phyloP scores from a whole-genome alignment of 73 alveolate genomes.

The Durusdinium trenchii region DNA sequence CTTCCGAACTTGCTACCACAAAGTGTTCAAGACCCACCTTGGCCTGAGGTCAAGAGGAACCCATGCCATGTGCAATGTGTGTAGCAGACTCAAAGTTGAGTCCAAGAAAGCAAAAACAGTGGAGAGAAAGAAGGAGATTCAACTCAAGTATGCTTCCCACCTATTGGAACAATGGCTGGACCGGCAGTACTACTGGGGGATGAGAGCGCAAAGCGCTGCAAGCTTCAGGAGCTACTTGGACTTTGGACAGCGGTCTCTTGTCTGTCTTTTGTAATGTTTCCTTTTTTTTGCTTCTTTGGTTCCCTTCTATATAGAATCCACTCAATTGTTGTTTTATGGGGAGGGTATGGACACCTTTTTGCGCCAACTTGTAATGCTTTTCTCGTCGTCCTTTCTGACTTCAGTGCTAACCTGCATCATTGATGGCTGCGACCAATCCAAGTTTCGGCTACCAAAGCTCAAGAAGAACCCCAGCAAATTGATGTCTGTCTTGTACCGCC shows the following conservation, averaged over 20 bases:
- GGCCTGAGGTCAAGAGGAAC: not conserved
- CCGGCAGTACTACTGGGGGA: not conserved
- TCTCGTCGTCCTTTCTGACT: not conserved
- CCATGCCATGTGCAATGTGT: not conserved
- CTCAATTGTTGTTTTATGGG: too few relatives aligned
- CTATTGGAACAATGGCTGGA: not conserved
- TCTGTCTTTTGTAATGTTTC: too few relatives aligned
- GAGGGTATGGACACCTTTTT: too few relatives aligned
- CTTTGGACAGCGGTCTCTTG: not conserved
- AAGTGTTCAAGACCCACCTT: not conserved
- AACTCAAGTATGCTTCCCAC: not conserved
- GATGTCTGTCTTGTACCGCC: not conserved
- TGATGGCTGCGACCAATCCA: not conserved
- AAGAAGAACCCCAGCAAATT: not conserved
- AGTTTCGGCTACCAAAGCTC: not conserved
- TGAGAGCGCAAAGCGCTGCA: not conserved
- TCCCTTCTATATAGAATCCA: too few relatives aligned
- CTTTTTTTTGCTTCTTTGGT: too few relatives aligned
- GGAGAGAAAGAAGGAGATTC: not conserved
- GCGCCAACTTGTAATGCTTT: not conserved
- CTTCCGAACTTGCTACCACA: not conserved
- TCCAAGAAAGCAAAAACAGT: not conserved
- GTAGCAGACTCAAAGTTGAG: not conserved
- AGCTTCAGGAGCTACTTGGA: not conserved
- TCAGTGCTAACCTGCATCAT: not conserved